Conservation (phyloP, 2,329 filamentous ascomycete species). For the Grosmannia penicillata region DNA sequence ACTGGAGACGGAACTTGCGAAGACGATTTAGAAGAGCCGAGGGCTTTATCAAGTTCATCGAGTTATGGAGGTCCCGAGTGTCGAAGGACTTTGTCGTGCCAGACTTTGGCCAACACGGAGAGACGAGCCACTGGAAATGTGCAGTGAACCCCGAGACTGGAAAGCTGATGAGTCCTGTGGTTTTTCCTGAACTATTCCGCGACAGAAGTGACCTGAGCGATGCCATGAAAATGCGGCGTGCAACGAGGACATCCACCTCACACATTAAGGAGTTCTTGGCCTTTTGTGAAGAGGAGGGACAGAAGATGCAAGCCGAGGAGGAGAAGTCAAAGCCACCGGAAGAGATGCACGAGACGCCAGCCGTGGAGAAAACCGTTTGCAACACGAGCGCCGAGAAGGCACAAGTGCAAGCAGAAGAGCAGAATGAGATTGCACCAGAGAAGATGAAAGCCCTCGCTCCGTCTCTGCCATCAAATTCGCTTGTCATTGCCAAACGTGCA, state of each 20-base stretch:
- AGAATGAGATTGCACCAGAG: too few species aligned
- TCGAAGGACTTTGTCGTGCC: background rate
- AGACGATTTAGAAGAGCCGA: background rate
- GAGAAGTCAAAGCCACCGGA: too few species aligned
- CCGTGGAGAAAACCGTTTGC: too few species aligned
- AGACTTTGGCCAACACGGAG: background rate
- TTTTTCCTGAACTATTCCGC: conserved; percentile 17
- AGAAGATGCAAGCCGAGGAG: background rate
- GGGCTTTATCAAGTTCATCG: background rate
- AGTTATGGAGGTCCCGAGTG: background rate
- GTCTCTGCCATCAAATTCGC: background rate
- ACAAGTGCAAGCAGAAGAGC: background rate
- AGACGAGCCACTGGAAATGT: conserved; percentile 9
- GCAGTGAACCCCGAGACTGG: conserved; percentile 25
- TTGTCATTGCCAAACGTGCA: background rate
- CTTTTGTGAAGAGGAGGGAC: background rate
- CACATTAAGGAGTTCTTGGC: background rate
- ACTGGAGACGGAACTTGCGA: background rate
- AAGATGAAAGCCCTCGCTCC: background rate
- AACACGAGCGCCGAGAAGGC: background rate
- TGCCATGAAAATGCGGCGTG: background rate
- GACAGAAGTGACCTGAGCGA: conserved; percentile 1
- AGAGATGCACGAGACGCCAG: too few species aligned
- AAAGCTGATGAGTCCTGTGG: conserved; percentile 16
- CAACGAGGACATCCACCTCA: background rate